Conservation (phyloP, 805 yeast genomes). For the Starmerella bombicola region DNA sequence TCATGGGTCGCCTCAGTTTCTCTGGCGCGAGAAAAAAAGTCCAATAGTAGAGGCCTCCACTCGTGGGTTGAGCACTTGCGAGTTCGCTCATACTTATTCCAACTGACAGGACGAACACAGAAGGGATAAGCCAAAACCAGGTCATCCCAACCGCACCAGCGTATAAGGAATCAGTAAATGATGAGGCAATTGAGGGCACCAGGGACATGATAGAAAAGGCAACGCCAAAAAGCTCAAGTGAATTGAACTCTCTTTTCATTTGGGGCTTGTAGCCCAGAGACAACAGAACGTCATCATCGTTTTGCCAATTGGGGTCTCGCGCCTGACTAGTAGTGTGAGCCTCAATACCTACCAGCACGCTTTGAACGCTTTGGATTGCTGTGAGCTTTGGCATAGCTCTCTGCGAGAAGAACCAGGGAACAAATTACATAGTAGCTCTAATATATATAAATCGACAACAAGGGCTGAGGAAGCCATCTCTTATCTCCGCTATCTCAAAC, state of each 20-base stretch:
- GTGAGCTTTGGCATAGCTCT: background rate
- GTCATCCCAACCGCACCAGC: conserved; percentile 55
- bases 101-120: conserved; percentile 42
- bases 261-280: conserved; percentile 65
- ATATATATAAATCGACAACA: too few relatives aligned
- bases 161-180: conserved; percentile 40
- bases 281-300: conserved; percentile 27
- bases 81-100: conserved; percentile 54
- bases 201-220: conserved; percentile 65
- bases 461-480: too few relatives aligned
- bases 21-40: conserved; percentile 56
- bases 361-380: conserved; percentile 8
- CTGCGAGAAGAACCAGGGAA: too few relatives aligned
- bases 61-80: conserved; percentile 59
- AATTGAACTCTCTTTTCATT: conserved; percentile 45
- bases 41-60: conserved; percentile 65
- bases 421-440: too few relatives aligned
- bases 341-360: conserved; percentile 6
- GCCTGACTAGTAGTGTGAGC: conserved; percentile 5
- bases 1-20: conserved; percentile 38
- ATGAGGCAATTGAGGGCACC: conserved; percentile 47
- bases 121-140: conserved; percentile 64
- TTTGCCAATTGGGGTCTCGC: conserved; percentile 5
- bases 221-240: conserved; percentile 55
- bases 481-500: too few relatives aligned